These are phyloP conservation scores for Tothia fuscella DNA, from an alignment of 2,329 filamentous ascomycete genomes.

Conservation along the genomic window DNA sequence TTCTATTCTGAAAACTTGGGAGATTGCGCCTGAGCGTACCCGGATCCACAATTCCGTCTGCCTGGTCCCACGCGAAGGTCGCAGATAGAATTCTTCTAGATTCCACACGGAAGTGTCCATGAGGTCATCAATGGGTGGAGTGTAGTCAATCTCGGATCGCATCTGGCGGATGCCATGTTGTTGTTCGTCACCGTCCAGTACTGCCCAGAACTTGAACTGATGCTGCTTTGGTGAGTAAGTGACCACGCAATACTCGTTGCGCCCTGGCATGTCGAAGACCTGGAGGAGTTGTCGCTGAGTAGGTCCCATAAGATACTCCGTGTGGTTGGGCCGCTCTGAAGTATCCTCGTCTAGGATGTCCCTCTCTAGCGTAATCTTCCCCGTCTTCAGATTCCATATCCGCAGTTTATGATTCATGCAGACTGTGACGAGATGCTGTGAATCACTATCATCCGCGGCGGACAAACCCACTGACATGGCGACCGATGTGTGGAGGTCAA, in stretches of 20 bases:
- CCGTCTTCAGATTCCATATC: slow-evolving; percentile 78
- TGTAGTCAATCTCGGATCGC: slow-evolving; percentile 50
- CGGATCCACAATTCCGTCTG: slow-evolving; percentile 35
- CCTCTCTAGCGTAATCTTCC: slow-evolving; percentile 61
- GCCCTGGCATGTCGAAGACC: slow-evolving; percentile 48
- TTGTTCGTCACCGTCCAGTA: slow-evolving; percentile 47
- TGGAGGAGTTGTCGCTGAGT: slow-evolving; percentile 66
- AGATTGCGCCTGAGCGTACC: slow-evolving; percentile 43
- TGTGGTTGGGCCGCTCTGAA: slow-evolving; percentile 43
- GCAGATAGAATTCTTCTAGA: slow-evolving; percentile 34
- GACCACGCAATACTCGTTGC: slow-evolving; percentile 49
- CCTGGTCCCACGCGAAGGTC: slow-evolving; percentile 27
- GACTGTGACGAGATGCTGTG: slow-evolving; percentile 57
- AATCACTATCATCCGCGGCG: slow-evolving; percentile 28
- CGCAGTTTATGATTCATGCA: slow-evolving; percentile 81
- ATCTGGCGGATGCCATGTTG: slow-evolving; percentile 57
- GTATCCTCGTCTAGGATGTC: slow-evolving; percentile 62
- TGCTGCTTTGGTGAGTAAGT: slow-evolving; percentile 84
- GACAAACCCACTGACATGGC: slow-evolving; percentile 46
- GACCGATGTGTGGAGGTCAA: slow-evolving; percentile 49
- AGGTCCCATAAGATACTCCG: slow-evolving; percentile 70
- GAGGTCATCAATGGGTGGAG: slow-evolving; percentile 46
- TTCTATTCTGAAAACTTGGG: slow-evolving; percentile 57
- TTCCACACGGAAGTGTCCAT: slow-evolving; percentile 41
- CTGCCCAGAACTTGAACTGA: slow-evolving; percentile 89